Evolutionary conservation across 2,329 filamentous ascomycete genomes (phyloP).

Genomic region (Colletotrichum phormii): DNA sequence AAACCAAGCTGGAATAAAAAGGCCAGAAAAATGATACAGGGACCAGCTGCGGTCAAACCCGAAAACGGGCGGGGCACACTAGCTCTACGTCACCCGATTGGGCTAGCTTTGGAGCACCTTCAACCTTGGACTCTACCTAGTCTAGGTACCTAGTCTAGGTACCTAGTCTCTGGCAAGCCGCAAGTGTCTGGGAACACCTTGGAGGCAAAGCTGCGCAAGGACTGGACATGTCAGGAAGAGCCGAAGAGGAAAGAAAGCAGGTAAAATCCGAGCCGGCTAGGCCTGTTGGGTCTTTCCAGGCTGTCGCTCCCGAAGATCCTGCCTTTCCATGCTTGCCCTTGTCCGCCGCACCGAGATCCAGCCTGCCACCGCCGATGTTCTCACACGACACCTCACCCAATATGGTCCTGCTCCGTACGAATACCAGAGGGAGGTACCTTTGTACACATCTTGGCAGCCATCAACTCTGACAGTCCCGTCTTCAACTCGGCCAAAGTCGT

Average conservation of each 20-base stretch:
- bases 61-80: constrained; percentile 19
- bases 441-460: neutral
- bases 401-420: too few relatives aligned
- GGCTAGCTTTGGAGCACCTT: neutral
- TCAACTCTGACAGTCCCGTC: neutral
- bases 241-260: constrained; percentile 3
- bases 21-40: neutral
- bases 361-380: neutral
- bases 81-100: constrained; percentile 32
- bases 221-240: too few relatives aligned
- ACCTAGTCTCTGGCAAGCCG: too few relatives aligned
- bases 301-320: neutral
- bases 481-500: neutral
- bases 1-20: neutral
- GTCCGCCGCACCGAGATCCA: neutral
- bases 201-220: neutral
- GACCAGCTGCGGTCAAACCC: constrained; percentile 16
- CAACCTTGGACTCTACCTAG: too few relatives aligned
- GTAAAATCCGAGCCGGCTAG: neutral
- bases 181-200: too few relatives aligned
- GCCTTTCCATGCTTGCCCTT: neutral
- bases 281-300: neutral
- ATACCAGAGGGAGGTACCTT: neutral
- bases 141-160: too few relatives aligned
- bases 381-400: neutral